These are phyloP conservation scores for Sugiyamaella grinbergsii DNA, from an alignment of 1,139 yeast genomes.

Conservation along the genomic window DNA sequence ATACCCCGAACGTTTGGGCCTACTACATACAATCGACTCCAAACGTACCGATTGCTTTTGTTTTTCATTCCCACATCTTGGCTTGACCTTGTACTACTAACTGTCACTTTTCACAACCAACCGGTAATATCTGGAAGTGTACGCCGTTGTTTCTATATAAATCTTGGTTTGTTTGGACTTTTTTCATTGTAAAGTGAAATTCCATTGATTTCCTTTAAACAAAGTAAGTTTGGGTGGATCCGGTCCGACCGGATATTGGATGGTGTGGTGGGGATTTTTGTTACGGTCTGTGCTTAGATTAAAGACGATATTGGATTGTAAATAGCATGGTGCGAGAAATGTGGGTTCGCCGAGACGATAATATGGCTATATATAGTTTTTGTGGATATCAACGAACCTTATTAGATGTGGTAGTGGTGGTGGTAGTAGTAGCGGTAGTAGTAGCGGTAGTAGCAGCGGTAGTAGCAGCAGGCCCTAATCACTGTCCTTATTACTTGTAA, in stretches of 20 bases:
- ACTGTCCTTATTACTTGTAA: too few species aligned
- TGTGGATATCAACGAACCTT: too few species aligned
- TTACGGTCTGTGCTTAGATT: too few species aligned
- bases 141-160: too few species aligned
- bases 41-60: neutral
- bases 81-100: neutral
- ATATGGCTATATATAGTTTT: neutral
- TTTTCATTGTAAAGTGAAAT: neutral
- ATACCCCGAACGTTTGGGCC: too few species aligned
- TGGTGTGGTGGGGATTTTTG: neutral
- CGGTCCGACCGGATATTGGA: constrained; percentile 8
- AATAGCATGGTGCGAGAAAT: too few species aligned
- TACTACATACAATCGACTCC: too few species aligned
- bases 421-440: neutral
- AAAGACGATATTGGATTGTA: too few species aligned
- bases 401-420: neutral
- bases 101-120: neutral
- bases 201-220: neutral
- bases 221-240: constrained; percentile 12
- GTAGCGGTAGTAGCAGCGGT: neutral
- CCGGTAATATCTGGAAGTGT: too few species aligned
- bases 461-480: neutral
- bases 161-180: neutral
- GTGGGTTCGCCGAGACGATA: too few species aligned
- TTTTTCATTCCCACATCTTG: neutral